Evolutionary conservation across 2,329 filamentous ascomycete genomes (phyloP).

Genomic region (Phaeosphaeria sp.): DNA sequence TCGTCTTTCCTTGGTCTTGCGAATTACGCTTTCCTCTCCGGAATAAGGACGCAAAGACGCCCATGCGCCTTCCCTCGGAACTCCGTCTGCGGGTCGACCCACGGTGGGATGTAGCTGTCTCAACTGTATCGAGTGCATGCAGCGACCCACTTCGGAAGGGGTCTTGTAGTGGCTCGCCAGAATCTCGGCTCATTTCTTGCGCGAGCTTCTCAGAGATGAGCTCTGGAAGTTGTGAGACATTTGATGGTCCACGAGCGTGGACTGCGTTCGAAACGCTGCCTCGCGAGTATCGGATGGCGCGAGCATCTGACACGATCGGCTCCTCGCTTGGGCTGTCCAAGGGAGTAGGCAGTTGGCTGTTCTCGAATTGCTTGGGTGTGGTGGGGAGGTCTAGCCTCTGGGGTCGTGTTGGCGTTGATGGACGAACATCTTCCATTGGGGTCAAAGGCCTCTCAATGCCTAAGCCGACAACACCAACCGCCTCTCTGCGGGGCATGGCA

Average conservation of each 20-base stretch:
- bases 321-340: constrained; percentile 54
- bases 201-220: constrained; percentile 52
- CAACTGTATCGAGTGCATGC: constrained; percentile 39
- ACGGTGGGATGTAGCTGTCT: constrained; percentile 39
- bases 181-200: constrained; percentile 46
- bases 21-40: constrained; percentile 63
- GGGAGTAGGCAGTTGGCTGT: constrained; percentile 43
- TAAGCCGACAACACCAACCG: constrained; percentile 53
- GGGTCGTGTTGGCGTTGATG: constrained; percentile 46
- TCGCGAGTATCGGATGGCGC: constrained; percentile 56
- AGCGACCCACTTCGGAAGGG: constrained; percentile 41
- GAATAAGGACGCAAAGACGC: constrained; percentile 66
- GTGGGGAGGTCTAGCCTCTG: constrained; percentile 22
- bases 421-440: constrained; percentile 58
- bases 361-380: constrained; percentile 25
- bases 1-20: constrained; percentile 58
- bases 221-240: constrained; percentile 61
- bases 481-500: constrained; percentile 63
- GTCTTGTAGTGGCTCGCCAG: constrained; percentile 48
- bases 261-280: constrained; percentile 55
- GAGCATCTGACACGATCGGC: constrained; percentile 57
- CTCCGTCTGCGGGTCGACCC: constrained; percentile 36
- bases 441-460: constrained; percentile 63
- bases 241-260: constrained; percentile 57
- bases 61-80: constrained; percentile 45